Evolutionary conservation across 306 rosid species (phyloP).

Genomic region (Ochetophila trinervis): DNA sequence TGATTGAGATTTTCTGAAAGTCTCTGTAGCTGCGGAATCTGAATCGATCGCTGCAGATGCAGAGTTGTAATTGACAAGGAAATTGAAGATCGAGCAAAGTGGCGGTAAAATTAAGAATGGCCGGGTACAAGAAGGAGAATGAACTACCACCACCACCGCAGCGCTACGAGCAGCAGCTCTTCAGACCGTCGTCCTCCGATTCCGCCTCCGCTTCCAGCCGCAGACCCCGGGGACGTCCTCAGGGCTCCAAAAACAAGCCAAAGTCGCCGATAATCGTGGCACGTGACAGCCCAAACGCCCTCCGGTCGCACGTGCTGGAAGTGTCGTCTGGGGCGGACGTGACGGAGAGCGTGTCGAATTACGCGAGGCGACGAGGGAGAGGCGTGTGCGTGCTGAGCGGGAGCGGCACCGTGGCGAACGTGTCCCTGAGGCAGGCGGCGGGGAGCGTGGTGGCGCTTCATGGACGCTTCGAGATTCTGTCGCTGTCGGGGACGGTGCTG

Average conservation of each 20-base stretch:
- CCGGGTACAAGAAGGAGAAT: too few relatives aligned
- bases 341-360: slow-evolving; percentile 34
- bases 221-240: slow-evolving; percentile 46
- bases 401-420: slow-evolving; percentile 37
- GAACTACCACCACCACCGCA: too few relatives aligned
- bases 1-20: too few relatives aligned
- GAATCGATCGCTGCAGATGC: too few relatives aligned
- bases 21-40: too few relatives aligned
- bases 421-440: slow-evolving; percentile 35
- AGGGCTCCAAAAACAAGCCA: slow-evolving; percentile 48
- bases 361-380: slow-evolving; percentile 41
- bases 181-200: neutral
- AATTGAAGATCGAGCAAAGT: too few relatives aligned
- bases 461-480: slow-evolving; percentile 45
- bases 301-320: slow-evolving; percentile 46
- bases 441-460: slow-evolving; percentile 38
- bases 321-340: slow-evolving; percentile 35
- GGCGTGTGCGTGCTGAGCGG: slow-evolving; percentile 41
- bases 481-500: slow-evolving; percentile 45
- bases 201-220: slow-evolving; percentile 17
- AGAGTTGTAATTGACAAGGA: too few relatives aligned
- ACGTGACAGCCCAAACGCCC: slow-evolving; percentile 41
- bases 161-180: too few relatives aligned
- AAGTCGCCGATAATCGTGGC: slow-evolving; percentile 40
- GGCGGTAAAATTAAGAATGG: too few relatives aligned